Conservation (phyloP, 1,139 yeast genomes). For the Blastobotrys buckinghamii region DNA sequence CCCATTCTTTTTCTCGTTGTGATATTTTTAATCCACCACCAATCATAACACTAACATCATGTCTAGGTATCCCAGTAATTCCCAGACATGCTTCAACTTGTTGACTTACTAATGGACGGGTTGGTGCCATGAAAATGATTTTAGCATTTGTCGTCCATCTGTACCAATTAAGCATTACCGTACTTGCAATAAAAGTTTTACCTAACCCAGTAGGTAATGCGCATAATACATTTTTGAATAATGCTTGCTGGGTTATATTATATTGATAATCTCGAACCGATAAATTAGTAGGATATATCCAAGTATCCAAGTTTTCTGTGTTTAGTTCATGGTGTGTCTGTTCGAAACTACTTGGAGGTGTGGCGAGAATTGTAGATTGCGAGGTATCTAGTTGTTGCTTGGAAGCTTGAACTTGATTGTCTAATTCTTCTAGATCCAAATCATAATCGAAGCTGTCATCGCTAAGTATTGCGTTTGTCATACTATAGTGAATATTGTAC, state of each 20-base stretch:
- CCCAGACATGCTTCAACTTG: constrained; percentile 92
- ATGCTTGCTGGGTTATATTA: constrained; percentile 66
- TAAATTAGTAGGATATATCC: constrained; percentile 79
- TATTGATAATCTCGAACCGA: constrained; percentile 84
- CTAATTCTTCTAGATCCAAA: constrained; percentile 1
- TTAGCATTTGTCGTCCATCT: constrained; percentile 77
- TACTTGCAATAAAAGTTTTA: constrained; percentile 91
- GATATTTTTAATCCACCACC: constrained; percentile 21
- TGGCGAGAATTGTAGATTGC: neutral
- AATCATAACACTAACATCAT: constrained; percentile 72
- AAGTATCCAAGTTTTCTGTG: constrained; percentile 40
- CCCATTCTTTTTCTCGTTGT: constrained; percentile 66
- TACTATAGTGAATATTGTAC: neutral
- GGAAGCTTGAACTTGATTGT: neutral
- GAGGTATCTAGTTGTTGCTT: neutral
- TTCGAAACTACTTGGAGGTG: neutral
- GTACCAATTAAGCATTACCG: constrained; percentile 84
- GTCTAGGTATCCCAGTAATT: constrained; percentile 74
- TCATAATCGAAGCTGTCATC: constrained; percentile 3
- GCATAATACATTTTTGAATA: constrained; percentile 70
- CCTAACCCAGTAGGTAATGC: constrained; percentile 98
- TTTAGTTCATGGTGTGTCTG: constrained; percentile 40
- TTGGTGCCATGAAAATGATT: constrained; percentile 93
- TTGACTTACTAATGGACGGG: constrained; percentile 92
- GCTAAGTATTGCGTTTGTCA: neutral